Conservation (phyloP, 2,329 filamentous ascomycete genomes). For the Penicillium hordei region DNA sequence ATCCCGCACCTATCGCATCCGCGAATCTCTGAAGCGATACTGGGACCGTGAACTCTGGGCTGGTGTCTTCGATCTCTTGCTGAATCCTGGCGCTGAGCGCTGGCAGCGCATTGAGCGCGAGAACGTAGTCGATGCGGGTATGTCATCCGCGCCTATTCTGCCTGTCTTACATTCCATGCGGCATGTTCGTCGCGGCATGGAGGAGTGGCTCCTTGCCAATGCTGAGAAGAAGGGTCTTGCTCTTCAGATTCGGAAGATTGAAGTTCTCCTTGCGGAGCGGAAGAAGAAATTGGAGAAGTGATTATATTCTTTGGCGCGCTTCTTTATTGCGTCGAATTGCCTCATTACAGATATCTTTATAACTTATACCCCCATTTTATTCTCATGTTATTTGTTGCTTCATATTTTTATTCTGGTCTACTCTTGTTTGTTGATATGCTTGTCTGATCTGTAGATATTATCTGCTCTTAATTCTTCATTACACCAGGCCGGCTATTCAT, state of each 20-base stretch:
- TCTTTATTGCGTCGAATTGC: neutral
- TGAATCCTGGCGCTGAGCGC: slow-evolving; percentile 68
- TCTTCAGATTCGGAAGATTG: slow-evolving; percentile 60
- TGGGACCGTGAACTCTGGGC: slow-evolving; percentile 94
- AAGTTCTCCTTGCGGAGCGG: slow-evolving; percentile 63
- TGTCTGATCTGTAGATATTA: slow-evolving; percentile 1
- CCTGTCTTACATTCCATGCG: slow-evolving; percentile 72
- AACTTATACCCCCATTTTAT: slow-evolving; percentile 9
- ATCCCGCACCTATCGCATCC: slow-evolving; percentile 68
- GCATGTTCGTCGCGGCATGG: slow-evolving; percentile 73
- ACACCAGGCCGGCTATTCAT: neutral
- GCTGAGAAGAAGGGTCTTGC: slow-evolving; percentile 73
- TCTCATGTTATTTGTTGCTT: neutral
- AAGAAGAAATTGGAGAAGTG: slow-evolving; percentile 40
- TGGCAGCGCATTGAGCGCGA: slow-evolving; percentile 62
- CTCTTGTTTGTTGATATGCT: neutral
- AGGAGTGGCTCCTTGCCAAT: slow-evolving; percentile 75
- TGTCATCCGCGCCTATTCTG: slow-evolving; percentile 50
- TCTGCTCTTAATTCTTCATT: neutral
- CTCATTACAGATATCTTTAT: slow-evolving; percentile 2
- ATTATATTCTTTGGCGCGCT: neutral
- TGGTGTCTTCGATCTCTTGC: slow-evolving; percentile 76
- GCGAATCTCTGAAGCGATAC: slow-evolving; percentile 85
- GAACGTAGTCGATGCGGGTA: neutral
- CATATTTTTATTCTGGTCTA: neutral